Base-by-base conservation (phyloP, 805 yeast genomes). In the Metschnikowia continentalis region DNA sequence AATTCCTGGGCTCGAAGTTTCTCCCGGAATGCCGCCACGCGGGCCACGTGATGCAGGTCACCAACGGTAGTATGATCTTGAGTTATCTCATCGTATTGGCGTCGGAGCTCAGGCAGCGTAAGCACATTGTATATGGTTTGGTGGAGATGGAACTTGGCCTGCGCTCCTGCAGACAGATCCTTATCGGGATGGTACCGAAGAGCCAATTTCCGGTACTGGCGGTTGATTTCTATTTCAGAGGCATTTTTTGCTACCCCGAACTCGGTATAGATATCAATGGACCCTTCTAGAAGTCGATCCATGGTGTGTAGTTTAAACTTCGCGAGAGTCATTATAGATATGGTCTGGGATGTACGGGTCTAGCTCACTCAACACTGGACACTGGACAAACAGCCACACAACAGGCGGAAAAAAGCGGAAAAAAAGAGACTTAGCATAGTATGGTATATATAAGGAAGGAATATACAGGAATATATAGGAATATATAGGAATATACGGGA, bases 141-240 rank as follows among this genome's bases (percentile, higher is more conserved):
- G 46, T 70, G 56, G 13, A 64, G 43, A 36, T 68, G 68, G 58
- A 74, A 74, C 51, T 65, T 61, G 17, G 50, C 54, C 8, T 51
- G 53, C 1, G 68, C 68, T 36, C 57, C 66, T 2, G 64, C 60
- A 15, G 61, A 53, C 10, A 61, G 52, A 53, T 68, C 67, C 55
- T 73, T 74, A 55, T 74, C 78, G 6, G 78, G 78, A 53, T 74
- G 78, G 52, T 60, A 69, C 19, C 53, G 42, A 19, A 74, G 64
- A 0, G 78, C 78, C 50, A 63, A 55, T 37, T 58, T 57, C 36
- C 77, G 61, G 56, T 70, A 74, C 44, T 62, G 64, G 5, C 61
- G 49, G 38, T 64, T 56, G 22, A 74, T 69, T 11, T 62, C 67
- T 3, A 50, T 47, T 3, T 33, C 35, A 5, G 61, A 37, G 10